A percentile compares a stretch with the other conserved stretches of the same genome.
Evolutionary conservation across 345 rosid species (phyloP).

Genomic region (Turritis glabra): DNA sequence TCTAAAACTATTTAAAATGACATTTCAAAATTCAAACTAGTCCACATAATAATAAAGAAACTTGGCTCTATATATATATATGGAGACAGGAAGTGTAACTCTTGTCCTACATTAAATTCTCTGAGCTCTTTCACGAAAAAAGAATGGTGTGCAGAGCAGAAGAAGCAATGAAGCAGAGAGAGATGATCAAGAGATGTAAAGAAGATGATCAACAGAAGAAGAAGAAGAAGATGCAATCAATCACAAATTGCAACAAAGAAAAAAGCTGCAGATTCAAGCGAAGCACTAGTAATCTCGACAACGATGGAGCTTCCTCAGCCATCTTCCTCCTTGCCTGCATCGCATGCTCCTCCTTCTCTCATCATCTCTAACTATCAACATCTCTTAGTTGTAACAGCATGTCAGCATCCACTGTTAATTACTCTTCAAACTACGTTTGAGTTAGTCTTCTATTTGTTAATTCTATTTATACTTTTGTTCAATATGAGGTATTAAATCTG

Average conservation of each 20-base stretch:
- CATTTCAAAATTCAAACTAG: background rate
- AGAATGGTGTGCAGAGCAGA: slow-evolving; percentile 60
- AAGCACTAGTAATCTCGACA: slow-evolving; percentile 69
- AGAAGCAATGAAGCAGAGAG: slow-evolving; percentile 47
- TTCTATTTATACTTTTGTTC: slow-evolving; percentile 10
- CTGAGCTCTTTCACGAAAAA: background rate
- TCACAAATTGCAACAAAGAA: slow-evolving; percentile 70
- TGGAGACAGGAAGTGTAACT: background rate
- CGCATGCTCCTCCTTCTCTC: slow-evolving; percentile 59
- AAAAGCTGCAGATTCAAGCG: slow-evolving; percentile 71
- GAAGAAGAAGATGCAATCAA: slow-evolving; percentile 38
- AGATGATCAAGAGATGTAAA: slow-evolving; percentile 40
- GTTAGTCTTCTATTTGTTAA: background rate
- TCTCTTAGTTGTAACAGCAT: slow-evolving; percentile 6
- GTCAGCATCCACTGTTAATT: background rate
- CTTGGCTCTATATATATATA: slow-evolving; percentile 26
- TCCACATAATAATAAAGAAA: background rate
- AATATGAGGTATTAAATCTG: background rate
- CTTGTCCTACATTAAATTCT: slow-evolving; percentile 21
- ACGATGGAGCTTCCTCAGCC: slow-evolving; percentile 89
- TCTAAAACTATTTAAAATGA: background rate
- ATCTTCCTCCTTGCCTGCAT: slow-evolving; percentile 88
- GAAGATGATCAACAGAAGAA: slow-evolving; percentile 25
- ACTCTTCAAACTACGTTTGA: background rate
- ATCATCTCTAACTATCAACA: slow-evolving; percentile 10